A percentile compares a stretch with the other conserved stretches of the same genome.
These are phyloP conservation scores for Melanomma pulvis-pyrius DNA, from an alignment of 495 filamentous ascomycete species.

Conservation along the genomic window DNA sequence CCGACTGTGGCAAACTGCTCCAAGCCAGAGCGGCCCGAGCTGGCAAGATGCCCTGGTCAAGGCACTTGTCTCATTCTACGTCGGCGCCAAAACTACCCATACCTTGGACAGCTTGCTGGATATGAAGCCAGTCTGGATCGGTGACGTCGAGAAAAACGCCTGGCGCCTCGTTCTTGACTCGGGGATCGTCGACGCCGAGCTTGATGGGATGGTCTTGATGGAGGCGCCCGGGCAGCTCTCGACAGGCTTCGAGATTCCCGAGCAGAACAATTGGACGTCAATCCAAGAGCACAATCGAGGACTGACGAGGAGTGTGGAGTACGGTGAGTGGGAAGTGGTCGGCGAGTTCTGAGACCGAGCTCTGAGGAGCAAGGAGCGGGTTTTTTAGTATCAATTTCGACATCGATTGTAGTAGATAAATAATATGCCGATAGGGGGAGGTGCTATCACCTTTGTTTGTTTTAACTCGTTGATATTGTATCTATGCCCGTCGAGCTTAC, in stretches of 20 bases:
- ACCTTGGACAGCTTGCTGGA: neutral
- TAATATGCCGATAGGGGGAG: no score
- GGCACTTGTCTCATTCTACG: neutral
- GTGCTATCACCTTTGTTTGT: no score
- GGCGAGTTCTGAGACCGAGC: neutral
- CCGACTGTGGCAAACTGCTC: neutral
- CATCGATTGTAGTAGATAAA: no score
- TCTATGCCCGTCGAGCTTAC: no score
- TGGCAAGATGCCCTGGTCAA: neutral
- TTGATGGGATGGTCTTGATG: neutral
- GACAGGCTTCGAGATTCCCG: slow-evolving; percentile 7
- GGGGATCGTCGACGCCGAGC: neutral
- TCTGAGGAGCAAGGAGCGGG: neutral
- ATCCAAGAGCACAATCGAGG: neutral
- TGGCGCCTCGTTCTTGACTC: slow-evolving; percentile 21
- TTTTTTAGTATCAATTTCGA: neutral
- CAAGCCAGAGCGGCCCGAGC: neutral
- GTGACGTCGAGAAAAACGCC: neutral
- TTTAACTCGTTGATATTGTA: no score
- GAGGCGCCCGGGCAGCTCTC: neutral
- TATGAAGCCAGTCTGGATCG: slow-evolving; percentile 20
- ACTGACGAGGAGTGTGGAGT: neutral
- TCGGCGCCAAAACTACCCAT: neutral
- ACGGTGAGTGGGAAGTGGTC: slow-evolving; percentile 20
- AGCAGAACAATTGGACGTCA: neutral